Conservation (phyloP, 106 monocot genomes). For the Apostasia shenzhenica region DNA sequence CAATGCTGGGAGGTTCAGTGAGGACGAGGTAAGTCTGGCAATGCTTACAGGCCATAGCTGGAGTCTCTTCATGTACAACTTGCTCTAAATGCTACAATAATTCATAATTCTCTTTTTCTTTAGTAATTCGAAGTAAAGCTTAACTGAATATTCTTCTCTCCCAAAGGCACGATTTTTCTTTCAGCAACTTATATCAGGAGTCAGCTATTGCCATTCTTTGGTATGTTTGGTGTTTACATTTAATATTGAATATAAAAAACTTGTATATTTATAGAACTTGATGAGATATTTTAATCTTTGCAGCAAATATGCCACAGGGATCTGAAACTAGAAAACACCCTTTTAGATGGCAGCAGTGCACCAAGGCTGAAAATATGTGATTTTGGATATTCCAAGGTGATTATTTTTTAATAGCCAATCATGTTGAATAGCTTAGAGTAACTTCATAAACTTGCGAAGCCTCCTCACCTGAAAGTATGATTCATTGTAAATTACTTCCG, state of each 20-base stretch:
- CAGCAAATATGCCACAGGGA: slow-evolving; percentile 86
- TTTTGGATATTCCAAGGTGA: slow-evolving; percentile 86
- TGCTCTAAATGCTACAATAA: no score
- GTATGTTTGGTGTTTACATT: slow-evolving; percentile 12
- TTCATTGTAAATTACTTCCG: no score
- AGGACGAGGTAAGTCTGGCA: slow-evolving; percentile 29
- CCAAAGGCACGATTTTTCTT: slow-evolving; percentile 77
- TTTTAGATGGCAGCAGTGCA: slow-evolving; percentile 63
- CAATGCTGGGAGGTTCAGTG: slow-evolving; percentile 50
- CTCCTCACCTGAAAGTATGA: no score
- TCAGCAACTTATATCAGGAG: slow-evolving; percentile 79
- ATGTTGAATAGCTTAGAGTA: neutral
- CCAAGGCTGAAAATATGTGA: slow-evolving; percentile 79
- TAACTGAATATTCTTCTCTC: neutral
- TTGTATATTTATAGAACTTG: no score
- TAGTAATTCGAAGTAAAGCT: neutral
- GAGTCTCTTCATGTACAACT: no score
- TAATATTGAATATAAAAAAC: no score
- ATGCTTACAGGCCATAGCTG: no score
- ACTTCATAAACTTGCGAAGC: no score
- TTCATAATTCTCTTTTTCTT: neutral
- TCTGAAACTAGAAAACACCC: slow-evolving; percentile 76
- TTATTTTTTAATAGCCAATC: neutral
- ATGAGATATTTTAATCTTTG: neutral
- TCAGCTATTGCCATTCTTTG: slow-evolving; percentile 89